A percentile compares a stretch with the other conserved stretches of the same genome.
Evolutionary conservation across 1,284 basidiomycete species (phyloP).

Genomic region (Fomitopsis betulina): DNA sequence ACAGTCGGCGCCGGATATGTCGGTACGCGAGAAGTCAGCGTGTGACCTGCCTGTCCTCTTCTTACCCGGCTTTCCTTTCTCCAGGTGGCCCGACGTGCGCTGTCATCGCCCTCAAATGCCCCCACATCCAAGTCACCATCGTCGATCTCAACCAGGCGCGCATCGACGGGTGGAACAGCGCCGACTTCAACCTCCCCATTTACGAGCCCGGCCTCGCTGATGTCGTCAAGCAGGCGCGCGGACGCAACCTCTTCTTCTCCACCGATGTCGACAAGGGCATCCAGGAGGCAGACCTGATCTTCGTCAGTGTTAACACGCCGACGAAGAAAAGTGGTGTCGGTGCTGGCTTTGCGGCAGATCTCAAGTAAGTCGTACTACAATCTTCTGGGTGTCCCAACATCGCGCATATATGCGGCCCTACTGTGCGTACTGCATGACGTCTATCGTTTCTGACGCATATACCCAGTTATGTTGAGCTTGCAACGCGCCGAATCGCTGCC

Average conservation of each 20-base stretch:
- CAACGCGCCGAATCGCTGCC: slow-evolving; percentile 92
- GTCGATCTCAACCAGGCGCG: slow-evolving; percentile 96
- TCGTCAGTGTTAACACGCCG: slow-evolving; percentile 93
- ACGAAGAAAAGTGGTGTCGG: slow-evolving; percentile 98
- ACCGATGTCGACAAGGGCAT: slow-evolving; percentile 94
- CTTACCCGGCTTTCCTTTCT: slow-evolving; percentile 2
- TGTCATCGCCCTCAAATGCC: slow-evolving; percentile 93
- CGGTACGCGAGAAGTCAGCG: slow-evolving; percentile 47
- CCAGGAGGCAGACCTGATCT: slow-evolving; percentile 87
- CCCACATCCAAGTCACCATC: slow-evolving; percentile 93
- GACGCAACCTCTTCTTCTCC: slow-evolving; percentile 95
- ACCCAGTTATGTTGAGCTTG: slow-evolving; percentile 88
- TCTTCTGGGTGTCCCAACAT: neutral
- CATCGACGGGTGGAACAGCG: slow-evolving; percentile 94
- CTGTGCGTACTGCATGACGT: neutral
- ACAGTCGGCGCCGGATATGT: slow-evolving; percentile 95
- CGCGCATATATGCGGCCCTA: neutral
- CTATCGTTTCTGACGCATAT: neutral
- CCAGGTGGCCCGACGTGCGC: slow-evolving; percentile 91
- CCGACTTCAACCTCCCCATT: slow-evolving; percentile 77
- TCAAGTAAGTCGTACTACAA: slow-evolving; percentile 61
- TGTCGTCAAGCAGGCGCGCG: slow-evolving; percentile 85
- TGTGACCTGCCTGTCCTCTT: slow-evolving; percentile 5
- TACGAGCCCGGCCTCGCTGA: slow-evolving; percentile 98
- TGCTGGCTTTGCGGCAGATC: slow-evolving; percentile 95